Percentiles rank a stretch among this genome's conserved stretches.
Evolutionary conservation across 2,329 filamentous ascomycete species (phyloP).

Genomic region (Fusarium pseudocircinatum): DNA sequence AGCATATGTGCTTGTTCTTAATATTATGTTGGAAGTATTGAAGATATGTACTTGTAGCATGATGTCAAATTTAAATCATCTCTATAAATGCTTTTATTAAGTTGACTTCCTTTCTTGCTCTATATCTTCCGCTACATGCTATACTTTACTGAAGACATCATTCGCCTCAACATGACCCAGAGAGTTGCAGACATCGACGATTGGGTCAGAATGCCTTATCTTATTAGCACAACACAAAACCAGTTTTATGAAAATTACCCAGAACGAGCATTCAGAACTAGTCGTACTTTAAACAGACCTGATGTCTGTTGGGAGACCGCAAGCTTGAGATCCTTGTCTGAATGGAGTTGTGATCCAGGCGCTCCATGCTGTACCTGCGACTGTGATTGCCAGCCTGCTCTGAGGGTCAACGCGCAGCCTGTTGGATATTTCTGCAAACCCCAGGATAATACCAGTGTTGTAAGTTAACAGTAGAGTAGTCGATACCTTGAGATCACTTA

Average conservation of each 20-base stretch:
- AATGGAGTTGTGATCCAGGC: slow-evolving; percentile 7
- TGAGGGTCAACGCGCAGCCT: neutral
- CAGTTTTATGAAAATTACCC: neutral
- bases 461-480: neutral
- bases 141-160: neutral
- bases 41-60: neutral
- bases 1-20: slow-evolving; percentile 11
- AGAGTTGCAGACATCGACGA: slow-evolving; percentile 22
- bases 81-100: too few species aligned
- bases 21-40: neutral
- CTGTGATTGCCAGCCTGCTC: neutral
- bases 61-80: neutral
- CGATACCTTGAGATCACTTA: neutral
- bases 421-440: neutral
- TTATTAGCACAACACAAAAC: neutral
- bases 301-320: slow-evolving; percentile 10
- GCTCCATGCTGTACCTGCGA: slow-evolving; percentile 17
- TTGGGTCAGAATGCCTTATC: neutral
- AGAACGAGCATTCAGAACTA: neutral
- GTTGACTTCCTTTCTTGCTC: neutral
- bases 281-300: neutral
- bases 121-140: neutral
- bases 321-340: slow-evolving; percentile 3
- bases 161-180: slow-evolving; percentile 6
- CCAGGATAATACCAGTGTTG: neutral